These are phyloP conservation scores for Sclerotinia borealis DNA, from an alignment of 2,329 filamentous ascomycete species.

Conservation along the genomic window DNA sequence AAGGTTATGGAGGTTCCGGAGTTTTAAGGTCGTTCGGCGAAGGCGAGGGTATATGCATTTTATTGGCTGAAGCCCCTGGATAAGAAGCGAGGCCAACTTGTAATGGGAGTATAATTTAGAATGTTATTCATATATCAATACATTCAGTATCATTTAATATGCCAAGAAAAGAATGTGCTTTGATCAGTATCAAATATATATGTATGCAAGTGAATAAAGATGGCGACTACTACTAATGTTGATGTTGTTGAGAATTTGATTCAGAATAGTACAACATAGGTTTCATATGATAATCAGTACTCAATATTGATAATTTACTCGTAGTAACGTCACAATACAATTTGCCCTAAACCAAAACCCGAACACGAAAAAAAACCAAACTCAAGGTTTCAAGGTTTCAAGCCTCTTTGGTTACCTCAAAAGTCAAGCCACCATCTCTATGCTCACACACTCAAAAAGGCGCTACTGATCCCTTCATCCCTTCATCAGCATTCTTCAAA, in stretches of 20 bases:
- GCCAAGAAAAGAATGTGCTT: not conserved
- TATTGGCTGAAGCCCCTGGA: not conserved
- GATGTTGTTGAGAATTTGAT: not conserved
- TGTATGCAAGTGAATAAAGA: not conserved
- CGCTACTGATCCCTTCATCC: not conserved
- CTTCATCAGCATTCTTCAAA: not conserved
- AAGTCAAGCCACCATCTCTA: not conserved
- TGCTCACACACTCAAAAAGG: too few species aligned
- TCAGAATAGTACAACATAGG: conserved; percentile 1
- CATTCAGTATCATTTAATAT: not conserved
- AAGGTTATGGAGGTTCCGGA: conserved; percentile 7
- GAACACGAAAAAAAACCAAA: not conserved
- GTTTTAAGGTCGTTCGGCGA: not conserved
- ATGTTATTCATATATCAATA: not conserved
- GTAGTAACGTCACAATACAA: not conserved
- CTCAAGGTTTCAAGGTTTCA: not conserved
- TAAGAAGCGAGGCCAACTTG: not conserved
- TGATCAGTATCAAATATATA: not conserved
- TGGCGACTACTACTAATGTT: not conserved
- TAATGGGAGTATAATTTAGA: not conserved
- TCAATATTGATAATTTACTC: not conserved
- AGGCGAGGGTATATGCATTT: not conserved
- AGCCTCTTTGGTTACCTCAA: not conserved
- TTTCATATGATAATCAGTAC: not conserved
- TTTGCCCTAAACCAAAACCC: not conserved